Evolutionary conservation across 2,329 filamentous ascomycete genomes (phyloP).

Genomic region (Aspergillus proliferans): DNA sequence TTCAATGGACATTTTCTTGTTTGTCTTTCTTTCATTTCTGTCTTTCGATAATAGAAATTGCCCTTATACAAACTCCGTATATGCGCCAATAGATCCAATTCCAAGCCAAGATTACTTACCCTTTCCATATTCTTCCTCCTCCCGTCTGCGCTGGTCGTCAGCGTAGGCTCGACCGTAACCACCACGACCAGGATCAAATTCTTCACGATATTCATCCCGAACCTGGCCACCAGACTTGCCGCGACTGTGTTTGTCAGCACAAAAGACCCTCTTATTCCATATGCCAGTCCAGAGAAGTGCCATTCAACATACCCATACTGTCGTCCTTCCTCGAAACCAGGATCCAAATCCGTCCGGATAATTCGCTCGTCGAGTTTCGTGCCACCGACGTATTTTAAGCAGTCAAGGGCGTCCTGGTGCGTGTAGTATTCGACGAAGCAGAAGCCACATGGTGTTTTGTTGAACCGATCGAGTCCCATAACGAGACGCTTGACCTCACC

Average conservation of each 20-base stretch:
- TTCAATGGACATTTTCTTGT: constrained; percentile 10
- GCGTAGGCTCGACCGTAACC: constrained; percentile 76
- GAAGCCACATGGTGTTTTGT: constrained; percentile 97
- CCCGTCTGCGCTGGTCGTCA: constrained; percentile 52
- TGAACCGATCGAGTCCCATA: constrained; percentile 95
- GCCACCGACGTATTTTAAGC: constrained; percentile 96
- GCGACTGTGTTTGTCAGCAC: constrained; percentile 43
- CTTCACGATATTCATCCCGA: constrained; percentile 92
- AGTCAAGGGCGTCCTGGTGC: constrained; percentile 93
- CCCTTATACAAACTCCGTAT: constrained; percentile 29
- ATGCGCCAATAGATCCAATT: constrained; percentile 17
- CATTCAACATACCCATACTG: constrained; percentile 66
- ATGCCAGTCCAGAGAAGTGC: background rate
- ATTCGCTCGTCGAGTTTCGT: constrained; percentile 97
- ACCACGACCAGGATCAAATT: constrained; percentile 91
- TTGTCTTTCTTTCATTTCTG: constrained; percentile 12
- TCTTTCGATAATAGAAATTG: constrained; percentile 23
- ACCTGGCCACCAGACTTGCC: constrained; percentile 96
- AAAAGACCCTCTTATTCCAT: background rate
- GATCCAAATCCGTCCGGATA: constrained; percentile 90
- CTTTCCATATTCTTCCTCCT: constrained; percentile 55
- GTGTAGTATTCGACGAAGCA: constrained; percentile 99
- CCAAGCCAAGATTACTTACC: constrained; percentile 40
- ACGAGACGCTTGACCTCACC: constrained; percentile 97
- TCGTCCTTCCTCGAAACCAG: constrained; percentile 89